Evolutionary conservation across 257 asterid genomes (phyloP), one percentile per base, ranked within the genome.

Genomic region (Solanum megistacrolobum): DNA sequence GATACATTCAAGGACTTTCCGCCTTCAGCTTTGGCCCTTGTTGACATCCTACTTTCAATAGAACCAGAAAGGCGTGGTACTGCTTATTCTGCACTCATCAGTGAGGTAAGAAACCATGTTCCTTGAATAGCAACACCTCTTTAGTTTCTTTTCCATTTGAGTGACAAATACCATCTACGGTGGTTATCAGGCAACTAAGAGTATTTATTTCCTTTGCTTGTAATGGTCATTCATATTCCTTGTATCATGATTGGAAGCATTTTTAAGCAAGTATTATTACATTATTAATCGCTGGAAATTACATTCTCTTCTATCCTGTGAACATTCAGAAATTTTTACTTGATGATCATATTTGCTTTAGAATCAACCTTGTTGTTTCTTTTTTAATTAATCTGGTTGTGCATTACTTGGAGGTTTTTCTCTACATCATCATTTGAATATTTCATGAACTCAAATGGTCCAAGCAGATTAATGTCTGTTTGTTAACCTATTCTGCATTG

Each of bases 1-100:
- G 96, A 93, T 85, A 91, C 95, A 10, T 96, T 94, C 93, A 96
- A 92, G 84, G 98, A 97, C 76, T 90, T 97, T 3, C 98, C 98
- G 65, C 73, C 96, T 20, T 91, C 99, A 18, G 95, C 98, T 12
- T 90, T 97, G 91, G 91, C 92, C 58, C 97, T 97, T 71, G 89
- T 93, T 62, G 98, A 96, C 66, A 76, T 62, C 79, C 98, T 97
- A 52, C 98, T 97, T 62, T 92, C 98, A 1, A 90, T 97, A n/a
- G 99, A 97, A 90, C 99, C 99, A 9, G 95, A 92, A 83, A 89
- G 89, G 86, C 91, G 99, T 68, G 98, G 98, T 20, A 91, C 95
- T 84, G 96, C 98, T 88, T 86, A 94, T 88, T 96, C 95, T 39
- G 96, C 99, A 3, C 98, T 97, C 86, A 92, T 87, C 68, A 94